These are phyloP conservation scores for Lactifluus echinatus DNA, from an alignment of 768 basidiomycete species.

Conservation along the genomic window DNA sequence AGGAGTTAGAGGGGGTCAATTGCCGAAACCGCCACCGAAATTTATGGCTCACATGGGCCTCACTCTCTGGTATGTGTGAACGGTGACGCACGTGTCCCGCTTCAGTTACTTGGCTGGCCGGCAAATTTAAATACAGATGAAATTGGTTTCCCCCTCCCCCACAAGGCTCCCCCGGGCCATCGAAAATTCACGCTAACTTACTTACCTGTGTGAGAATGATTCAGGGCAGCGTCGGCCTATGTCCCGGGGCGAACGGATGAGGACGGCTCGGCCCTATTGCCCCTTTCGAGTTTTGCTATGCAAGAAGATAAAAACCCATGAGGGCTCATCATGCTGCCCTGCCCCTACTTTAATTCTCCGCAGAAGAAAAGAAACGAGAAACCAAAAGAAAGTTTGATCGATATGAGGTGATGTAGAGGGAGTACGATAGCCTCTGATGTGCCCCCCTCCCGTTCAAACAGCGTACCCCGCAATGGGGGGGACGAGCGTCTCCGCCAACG, in stretches of 20 bases:
- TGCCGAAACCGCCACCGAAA: conserved; percentile 3
- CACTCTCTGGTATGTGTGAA: neutral
- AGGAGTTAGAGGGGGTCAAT: conserved; percentile 1
- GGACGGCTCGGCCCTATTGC: neutral
- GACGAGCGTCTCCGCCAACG: neutral
- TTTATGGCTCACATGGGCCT: neutral
- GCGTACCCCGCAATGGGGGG: neutral
- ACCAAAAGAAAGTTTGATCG: conserved; percentile 16
- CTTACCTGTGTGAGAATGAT: conserved; percentile 5
- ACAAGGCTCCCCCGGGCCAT: no score
- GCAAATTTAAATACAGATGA: conserved; percentile 4
- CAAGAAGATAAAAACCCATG: neutral
- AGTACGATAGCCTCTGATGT: neutral
- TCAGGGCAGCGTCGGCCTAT: neutral
- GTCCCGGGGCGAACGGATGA: conserved; percentile 1
- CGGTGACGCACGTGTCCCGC: conserved; percentile 9
- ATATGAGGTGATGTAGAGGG: conserved; percentile 9
- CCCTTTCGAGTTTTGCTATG: neutral
- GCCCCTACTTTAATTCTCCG: conserved; percentile 12
- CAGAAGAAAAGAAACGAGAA: conserved; percentile 4
- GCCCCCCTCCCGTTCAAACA: neutral
- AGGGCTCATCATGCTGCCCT: no score
- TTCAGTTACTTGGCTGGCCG: neutral
- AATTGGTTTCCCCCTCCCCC: neutral
- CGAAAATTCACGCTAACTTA: neutral